Base-by-base conservation (phyloP, 2,329 filamentous ascomycete genomes). In the Pseudocercospora eumusae region DNA sequence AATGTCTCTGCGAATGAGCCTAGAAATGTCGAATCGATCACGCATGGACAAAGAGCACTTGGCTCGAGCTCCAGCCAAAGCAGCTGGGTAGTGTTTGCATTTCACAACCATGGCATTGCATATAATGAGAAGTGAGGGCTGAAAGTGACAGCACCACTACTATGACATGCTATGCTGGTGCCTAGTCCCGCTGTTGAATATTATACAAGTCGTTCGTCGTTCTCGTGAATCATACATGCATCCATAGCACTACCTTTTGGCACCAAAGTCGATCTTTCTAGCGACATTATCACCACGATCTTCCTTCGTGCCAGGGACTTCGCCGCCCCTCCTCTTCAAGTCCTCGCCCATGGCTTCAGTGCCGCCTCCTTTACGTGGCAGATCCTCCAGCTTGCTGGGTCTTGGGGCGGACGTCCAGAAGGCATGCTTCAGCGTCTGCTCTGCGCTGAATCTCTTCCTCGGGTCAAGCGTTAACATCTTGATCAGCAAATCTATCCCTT, bases 401-500 rank as follows among this genome's bases (percentile, higher is more conserved):
- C 87, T 86, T 0, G 95, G 95, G 36, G 95, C 89, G 23, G 84
- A 85, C 44, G 85, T 85, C 92, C 93, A 99, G 88, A 91, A 99
- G 53, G 83, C 80, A 75, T 98, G 93, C 74, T 87, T 82, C 59
- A 99, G 82, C 74, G 95, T 88, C 65, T 90, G 85, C 36, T 84
- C 82, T 0, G 93, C 91, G 0, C 88, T 91, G 70, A 91, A 88
- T 62, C 95, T 84, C 76, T 89, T 92, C 72, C 87, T 85, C n/a
- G 95, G 95, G 77, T 99, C 92, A 64, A 98, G 84, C 11, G 85
- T 83, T 64, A 97, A 82, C 78, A 96, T 96, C 68, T 86, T 86
- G 82, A 95, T 91, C 56, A 99, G 82, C 63, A 99, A 79, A 75
- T 98, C 93, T 28, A 96, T 91, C 47, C 95, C 95, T 56, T 91